A percentile compares a stretch with the other conserved stretches of the same genome.
Evolutionary conservation across 2,329 filamentous ascomycete species (phyloP).

Genomic region (Cladosporium sp.): DNA sequence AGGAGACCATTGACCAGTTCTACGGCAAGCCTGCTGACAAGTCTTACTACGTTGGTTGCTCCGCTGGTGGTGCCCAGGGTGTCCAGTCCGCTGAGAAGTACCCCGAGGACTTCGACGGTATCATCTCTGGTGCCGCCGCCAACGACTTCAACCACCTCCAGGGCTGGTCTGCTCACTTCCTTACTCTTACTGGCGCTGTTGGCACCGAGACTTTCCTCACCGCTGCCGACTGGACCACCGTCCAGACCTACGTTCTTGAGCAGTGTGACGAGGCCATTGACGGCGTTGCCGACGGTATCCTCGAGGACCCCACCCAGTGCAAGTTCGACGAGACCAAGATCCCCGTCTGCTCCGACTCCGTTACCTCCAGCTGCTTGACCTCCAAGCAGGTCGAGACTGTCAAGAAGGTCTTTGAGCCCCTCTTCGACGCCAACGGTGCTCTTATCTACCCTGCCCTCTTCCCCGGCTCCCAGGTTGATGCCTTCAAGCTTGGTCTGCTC

Average conservation of each 20-base stretch:
- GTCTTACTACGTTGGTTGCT: constrained; percentile 53
- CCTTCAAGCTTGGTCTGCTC: constrained; percentile 43
- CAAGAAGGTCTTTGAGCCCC: constrained; percentile 45
- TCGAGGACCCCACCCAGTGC: constrained; percentile 51
- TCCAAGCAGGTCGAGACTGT: constrained; percentile 48
- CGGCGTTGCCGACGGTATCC: constrained; percentile 51
- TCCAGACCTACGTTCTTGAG: constrained; percentile 48
- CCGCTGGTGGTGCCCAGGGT: constrained; percentile 53
- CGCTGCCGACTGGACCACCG: constrained; percentile 43
- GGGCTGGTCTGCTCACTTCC: constrained; percentile 49
- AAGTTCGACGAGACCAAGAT: constrained; percentile 39
- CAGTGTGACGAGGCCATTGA: constrained; percentile 56
- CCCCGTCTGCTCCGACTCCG: constrained; percentile 41
- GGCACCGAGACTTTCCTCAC: constrained; percentile 47
- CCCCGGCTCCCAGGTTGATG: constrained; percentile 49
- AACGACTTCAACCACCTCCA: constrained; percentile 48
- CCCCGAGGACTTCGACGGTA: constrained; percentile 53
- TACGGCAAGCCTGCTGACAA: constrained; percentile 44
- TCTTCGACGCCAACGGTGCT: constrained; percentile 46
- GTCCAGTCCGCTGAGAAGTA: constrained; percentile 49
- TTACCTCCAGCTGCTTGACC: constrained; percentile 47
- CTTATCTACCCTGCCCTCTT: constrained; percentile 56
- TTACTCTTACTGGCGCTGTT: constrained; percentile 43
- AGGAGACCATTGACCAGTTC: constrained; percentile 40
- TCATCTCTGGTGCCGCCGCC: constrained; percentile 49